Evolutionary conservation across 1,139 yeast genomes (phyloP), one percentile per base, ranked within the genome.

Genomic region (Kurtzmaniella quercitrusa): DNA sequence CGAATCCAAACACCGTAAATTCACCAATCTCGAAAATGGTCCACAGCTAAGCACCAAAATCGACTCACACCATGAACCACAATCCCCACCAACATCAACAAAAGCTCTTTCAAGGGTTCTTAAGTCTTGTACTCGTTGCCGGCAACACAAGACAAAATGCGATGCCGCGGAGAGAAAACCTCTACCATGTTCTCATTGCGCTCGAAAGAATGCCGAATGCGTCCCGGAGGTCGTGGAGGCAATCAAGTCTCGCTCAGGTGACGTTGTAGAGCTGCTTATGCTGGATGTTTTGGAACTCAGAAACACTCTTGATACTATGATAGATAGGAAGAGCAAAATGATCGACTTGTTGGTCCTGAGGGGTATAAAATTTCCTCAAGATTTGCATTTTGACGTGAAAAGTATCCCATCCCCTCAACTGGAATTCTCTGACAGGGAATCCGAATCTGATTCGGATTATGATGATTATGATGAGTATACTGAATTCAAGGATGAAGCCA

Each of bases 111-210:
- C 38, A 5, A 10, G 38, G 3, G 54, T 64, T n/a, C 65, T 82
- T 46, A 79, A 80, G 51, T 76, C 85, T 11, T 82, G 89, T 56
- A 67, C 75, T 3, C 63, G 85, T 38, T 82, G 89, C 58, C 69
- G 88, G 39, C 77, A 76, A 53, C 84, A 81, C 52, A 82, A 82
- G 58, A 81, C 82, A 19, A 78, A 74, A 51, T 82, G 88, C 60
- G 83, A 82, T 55, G 84, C 84, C 11, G 53, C 60, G 8, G 53
- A 56, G 17, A 73, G 78, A 19, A 62, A 68, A 38, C 87, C 88
- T 2, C 55, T 61, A 25, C 77, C 85, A 0, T 82, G 89, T 55
- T 59, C 82, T 3, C 73, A 77, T 25, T 82, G 89, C 57, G 51
- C 66, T 12, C 78, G 75, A 56, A 71, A 73, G 47, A 75, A 76